A percentile compares a stretch with the other conserved stretches of the same genome.
These are phyloP conservation scores for Globisporangium parvum DNA, from an alignment of 352 stramenopile species.

Conservation along the genomic window DNA sequence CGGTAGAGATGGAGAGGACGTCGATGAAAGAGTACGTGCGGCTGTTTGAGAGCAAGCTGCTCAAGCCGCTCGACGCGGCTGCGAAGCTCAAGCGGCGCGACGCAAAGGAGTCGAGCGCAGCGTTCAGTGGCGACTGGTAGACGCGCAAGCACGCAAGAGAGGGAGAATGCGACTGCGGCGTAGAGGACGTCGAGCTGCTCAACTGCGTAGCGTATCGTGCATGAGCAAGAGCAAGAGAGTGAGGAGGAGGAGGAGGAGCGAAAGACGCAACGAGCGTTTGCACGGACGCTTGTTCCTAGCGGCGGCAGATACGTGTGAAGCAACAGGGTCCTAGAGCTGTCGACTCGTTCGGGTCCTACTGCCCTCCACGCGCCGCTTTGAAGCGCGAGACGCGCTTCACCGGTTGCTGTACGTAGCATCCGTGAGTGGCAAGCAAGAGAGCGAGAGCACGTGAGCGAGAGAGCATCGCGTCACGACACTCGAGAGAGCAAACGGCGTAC, in stretches of 20 bases:
- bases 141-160: no score
- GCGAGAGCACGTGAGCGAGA: conserved; percentile 2
- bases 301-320: no score
- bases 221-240: conserved; percentile 2
- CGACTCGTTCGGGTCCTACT: background rate
- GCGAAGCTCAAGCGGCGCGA: conserved; percentile 75
- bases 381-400: conserved; percentile 84
- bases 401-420: conserved; percentile 39
- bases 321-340: no score
- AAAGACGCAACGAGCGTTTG: no score
- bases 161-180: no score
- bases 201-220: background rate
- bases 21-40: conserved; percentile 72
- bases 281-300: no score
- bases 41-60: conserved; percentile 63
- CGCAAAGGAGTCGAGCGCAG: conserved; percentile 55
- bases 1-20: conserved; percentile 29
- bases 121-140: conserved; percentile 81
- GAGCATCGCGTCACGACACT: background rate
- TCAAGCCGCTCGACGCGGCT: conserved; percentile 56
- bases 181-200: background rate
- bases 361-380: conserved; percentile 39
- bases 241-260: background rate
- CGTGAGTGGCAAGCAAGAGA: background rate
- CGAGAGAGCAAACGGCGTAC: conserved; percentile 27